Conservation (phyloP, 2,329 filamentous ascomycete genomes). For the Penicillium sp. region DNA sequence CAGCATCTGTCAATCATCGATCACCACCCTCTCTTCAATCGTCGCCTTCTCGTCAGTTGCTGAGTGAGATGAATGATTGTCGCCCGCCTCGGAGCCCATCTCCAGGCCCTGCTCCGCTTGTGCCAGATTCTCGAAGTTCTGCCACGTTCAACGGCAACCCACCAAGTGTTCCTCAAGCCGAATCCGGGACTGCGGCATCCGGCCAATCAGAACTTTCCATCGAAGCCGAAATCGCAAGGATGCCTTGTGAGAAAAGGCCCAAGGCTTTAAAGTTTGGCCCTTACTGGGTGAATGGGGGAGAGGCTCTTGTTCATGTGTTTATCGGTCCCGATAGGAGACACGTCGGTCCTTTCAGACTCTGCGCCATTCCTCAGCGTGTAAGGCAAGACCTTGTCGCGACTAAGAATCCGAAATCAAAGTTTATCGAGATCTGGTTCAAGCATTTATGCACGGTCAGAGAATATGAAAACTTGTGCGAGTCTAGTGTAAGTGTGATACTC, state of each 20-base stretch:
- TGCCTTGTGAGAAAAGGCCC: neutral
- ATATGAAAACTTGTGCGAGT: neutral
- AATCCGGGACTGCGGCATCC: neutral
- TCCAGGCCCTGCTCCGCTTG: neutral
- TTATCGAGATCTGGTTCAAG: conserved; percentile 8
- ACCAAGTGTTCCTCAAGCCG: too few relatives aligned
- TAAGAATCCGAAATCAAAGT: neutral
- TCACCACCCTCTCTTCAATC: neutral
- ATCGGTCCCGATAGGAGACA: neutral
- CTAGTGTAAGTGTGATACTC: neutral
- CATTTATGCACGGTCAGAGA: neutral
- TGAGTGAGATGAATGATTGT: neutral
- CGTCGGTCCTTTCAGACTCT: conserved; percentile 2
- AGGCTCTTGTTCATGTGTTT: neutral
- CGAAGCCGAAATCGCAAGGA: neutral
- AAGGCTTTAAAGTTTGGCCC: neutral
- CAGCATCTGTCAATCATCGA: neutral
- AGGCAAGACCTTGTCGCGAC: neutral
- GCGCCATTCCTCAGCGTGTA: neutral
- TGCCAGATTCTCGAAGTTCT: neutral
- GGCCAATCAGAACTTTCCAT: neutral
- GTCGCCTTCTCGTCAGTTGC: neutral
- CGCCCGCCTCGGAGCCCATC: neutral
- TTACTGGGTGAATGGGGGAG: neutral
- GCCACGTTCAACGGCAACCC: neutral